Evolutionary conservation across 805 yeast species (phyloP), one percentile per base, ranked within the genome.

Genomic region (Lipomyces mesembrius): DNA sequence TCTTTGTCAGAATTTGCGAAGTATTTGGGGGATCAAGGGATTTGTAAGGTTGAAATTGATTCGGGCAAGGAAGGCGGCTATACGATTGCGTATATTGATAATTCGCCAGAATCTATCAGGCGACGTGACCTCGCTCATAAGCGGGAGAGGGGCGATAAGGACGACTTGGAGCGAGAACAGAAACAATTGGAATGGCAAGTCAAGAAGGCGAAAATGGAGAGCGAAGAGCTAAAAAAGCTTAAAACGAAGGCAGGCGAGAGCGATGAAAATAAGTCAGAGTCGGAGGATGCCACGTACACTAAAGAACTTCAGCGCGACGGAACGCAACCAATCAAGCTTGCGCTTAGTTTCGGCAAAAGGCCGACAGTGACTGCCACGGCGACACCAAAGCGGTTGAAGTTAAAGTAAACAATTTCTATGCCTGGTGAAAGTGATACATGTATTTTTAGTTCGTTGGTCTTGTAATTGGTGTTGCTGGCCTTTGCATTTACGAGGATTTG

Each of bases 1-100:
- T 84, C 89, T 1, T 78, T 95, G 58, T 84, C 92, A 0, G 83
- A 85, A 53, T 91, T 94, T 74, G 82, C 91, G 25, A 83, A 84
- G 66, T 79, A 85, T 70, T 77, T 93, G 70, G 88, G 87, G 1
- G 79, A 81, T 12, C 79, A 81, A 22, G 90, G 91, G 0, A 75
- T 83, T 2, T 84, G 91, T 32, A 77, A 79, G 29, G 88, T 91
- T 1, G 79, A 75, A 29, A 78, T 75, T 4, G 73, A 69, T 35
- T 59, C 64, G 7, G 49, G 62, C 35, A 59, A 57, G 34, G 77
- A 77, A 67, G 78, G 82, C 57, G 80, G 83, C 60, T 71, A 83
- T 25, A 74, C 78, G 56, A 83, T 86, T 20, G 78, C 87, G 5
- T 88, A 83, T 74, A 81, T 87, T 17, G 90, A 88, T 72, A 82